Percentiles rank a stretch among this genome's conserved stretches.
Conservation (phyloP, 495 filamentous ascomycete genomes). For the Neurospora hispaniola region DNA sequence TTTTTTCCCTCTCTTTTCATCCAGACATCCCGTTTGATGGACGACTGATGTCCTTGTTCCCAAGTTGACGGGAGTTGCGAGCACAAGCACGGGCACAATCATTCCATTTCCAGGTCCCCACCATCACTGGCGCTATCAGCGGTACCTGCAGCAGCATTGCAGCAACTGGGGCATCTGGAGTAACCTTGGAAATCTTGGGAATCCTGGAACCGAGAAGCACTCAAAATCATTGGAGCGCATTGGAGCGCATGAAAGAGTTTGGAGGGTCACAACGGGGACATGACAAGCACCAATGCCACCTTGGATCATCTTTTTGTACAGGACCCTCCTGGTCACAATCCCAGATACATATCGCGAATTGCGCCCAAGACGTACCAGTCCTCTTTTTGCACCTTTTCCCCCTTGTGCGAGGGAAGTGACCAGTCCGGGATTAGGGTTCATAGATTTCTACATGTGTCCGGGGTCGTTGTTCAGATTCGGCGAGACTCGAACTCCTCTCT, state of each 20-base stretch:
- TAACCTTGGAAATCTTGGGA: not conserved
- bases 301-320: not conserved
- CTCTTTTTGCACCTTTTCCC: not conserved
- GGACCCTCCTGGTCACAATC: not conserved
- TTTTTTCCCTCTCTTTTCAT: not conserved
- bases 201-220: not conserved
- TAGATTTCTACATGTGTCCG: not conserved
- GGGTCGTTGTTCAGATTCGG: not conserved
- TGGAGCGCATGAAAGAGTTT: not conserved
- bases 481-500: not conserved
- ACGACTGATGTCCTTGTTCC: not conserved
- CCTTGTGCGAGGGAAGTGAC: not conserved
- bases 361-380: not conserved
- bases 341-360: not conserved
- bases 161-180: not conserved
- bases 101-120: not conserved
- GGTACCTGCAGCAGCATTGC: not conserved
- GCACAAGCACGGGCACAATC: too few species aligned
- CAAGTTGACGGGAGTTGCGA: not conserved
- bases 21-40: not conserved
- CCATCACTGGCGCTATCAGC: not conserved
- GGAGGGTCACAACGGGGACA: not conserved
- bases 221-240: not conserved
- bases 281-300: not conserved
- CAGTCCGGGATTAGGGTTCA: not conserved